A percentile compares a stretch with the other conserved stretches of the same genome.
These are phyloP conservation scores for Emiliania huxleyi DNA, from an alignment of 78 protist species.

Conservation along the genomic window DNA sequence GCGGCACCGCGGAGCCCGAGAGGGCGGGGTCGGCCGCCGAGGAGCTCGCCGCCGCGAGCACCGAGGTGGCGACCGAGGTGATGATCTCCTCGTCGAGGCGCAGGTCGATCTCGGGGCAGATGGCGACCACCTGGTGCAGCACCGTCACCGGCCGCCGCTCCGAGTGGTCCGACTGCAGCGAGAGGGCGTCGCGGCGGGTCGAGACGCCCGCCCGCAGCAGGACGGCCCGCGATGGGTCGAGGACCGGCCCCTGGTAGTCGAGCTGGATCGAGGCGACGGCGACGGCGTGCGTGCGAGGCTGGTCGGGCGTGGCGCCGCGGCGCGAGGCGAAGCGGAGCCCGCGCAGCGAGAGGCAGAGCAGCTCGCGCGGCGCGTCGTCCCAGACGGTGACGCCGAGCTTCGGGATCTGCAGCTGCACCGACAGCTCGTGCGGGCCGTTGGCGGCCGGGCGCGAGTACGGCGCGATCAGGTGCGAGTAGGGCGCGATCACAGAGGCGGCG, in stretches of 20 bases:
- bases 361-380: background rate
- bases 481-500: too few species aligned
- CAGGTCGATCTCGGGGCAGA: background rate
- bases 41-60: background rate
- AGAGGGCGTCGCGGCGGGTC: background rate
- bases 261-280: background rate
- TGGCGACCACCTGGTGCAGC: background rate
- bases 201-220: background rate
- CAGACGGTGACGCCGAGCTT: background rate
- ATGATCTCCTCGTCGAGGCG: background rate
- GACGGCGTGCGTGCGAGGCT: background rate
- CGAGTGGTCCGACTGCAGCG: background rate
- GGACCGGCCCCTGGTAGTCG: background rate
- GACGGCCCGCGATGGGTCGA: background rate
- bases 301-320: too few species aligned
- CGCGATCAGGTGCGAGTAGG: too few species aligned
- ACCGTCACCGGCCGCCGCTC: background rate
- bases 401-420: background rate
- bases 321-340: background rate
- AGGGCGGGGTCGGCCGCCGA: background rate
- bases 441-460: too few species aligned
- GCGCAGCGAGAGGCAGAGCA: background rate
- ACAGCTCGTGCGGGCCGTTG: too few species aligned
- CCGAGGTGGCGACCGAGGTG: background rate
- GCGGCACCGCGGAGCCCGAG: too few species aligned